Conservation (phyloP, 106 monocot species). For the Allium sativum region DNA sequence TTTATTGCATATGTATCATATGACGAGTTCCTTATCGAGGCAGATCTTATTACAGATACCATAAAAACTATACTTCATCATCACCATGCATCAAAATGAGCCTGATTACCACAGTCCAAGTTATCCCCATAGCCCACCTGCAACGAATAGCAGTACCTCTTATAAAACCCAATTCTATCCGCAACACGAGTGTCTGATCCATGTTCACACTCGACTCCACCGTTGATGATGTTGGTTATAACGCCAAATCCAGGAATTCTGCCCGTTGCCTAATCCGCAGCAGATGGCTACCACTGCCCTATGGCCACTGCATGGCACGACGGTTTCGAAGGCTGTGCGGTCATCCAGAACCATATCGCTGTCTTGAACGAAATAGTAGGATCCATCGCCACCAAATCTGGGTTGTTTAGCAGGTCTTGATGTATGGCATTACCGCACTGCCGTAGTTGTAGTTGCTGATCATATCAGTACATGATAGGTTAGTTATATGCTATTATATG, state of each 20-base stretch:
- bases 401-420: constrained; percentile 34
- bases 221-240: constrained; percentile 45
- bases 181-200: constrained; percentile 9
- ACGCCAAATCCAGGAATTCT: constrained; percentile 32
- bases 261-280: constrained; percentile 16
- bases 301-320: constrained; percentile 42
- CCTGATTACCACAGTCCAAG: constrained; percentile 35
- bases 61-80: too few relatives aligned
- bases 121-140: constrained; percentile 26
- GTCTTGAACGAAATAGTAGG: constrained; percentile 29
- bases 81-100: too few relatives aligned
- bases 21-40: too few relatives aligned
- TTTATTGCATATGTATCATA: too few relatives aligned
- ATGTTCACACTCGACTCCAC: constrained; percentile 46
- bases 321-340: constrained; percentile 39
- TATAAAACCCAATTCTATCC: constrained; percentile 43
- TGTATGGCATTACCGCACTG: constrained; percentile 28
- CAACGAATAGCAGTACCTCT: constrained; percentile 35
- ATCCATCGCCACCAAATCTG: constrained; percentile 27
- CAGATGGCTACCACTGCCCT: constrained; percentile 33
- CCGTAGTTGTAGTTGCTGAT: constrained; percentile 66
- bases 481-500: neutral
- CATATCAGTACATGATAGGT: neutral
- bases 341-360: constrained; percentile 67
- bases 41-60: too few relatives aligned